These are phyloP conservation scores for Endocalyx cinctus DNA, from an alignment of 2,329 filamentous ascomycete species.

Conservation along the genomic window DNA sequence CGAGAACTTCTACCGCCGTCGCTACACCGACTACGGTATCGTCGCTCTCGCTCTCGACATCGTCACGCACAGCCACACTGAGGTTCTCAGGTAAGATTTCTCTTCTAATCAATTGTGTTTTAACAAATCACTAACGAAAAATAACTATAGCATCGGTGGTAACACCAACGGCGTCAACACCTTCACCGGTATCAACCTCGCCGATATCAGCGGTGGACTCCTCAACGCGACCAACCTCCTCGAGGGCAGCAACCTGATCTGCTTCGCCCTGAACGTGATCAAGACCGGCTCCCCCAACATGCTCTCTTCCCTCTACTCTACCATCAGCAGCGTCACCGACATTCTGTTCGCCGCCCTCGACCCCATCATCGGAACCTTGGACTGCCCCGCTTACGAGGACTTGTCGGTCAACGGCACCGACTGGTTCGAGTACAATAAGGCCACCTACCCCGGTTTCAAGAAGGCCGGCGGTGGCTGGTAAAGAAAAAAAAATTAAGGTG, in stretches of 20 bases:
- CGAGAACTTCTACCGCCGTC: slow-evolving; percentile 48
- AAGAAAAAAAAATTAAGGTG: too few relatives aligned
- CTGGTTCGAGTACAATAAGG: too few relatives aligned
- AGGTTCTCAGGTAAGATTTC: too few relatives aligned
- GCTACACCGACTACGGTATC: slow-evolving; percentile 40
- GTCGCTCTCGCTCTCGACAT: slow-evolving; percentile 36
- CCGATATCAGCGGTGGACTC: slow-evolving; percentile 38
- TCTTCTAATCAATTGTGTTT: too few relatives aligned
- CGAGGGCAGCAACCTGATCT: slow-evolving; percentile 41
- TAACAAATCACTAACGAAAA: too few relatives aligned
- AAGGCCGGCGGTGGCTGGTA: too few relatives aligned
- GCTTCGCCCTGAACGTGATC: slow-evolving; percentile 35
- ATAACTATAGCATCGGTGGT: slow-evolving; percentile 48
- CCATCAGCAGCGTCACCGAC: slow-evolving; percentile 26
- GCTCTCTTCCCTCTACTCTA: slow-evolving; percentile 31
- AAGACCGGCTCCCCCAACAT: slow-evolving; percentile 38
- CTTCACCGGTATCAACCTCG: slow-evolving; percentile 42
- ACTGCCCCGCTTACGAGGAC: slow-evolving; percentile 26
- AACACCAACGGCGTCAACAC: slow-evolving; percentile 47
- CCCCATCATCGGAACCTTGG: slow-evolving; percentile 21
- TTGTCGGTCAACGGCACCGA: slow-evolving; percentile 20
- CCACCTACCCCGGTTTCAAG: too few relatives aligned
- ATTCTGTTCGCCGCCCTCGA: slow-evolving; percentile 26
- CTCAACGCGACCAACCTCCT: slow-evolving; percentile 36
- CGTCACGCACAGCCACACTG: too few relatives aligned